These are phyloP conservation scores for Penicillium bialowiezense DNA, from an alignment of 495 filamentous ascomycete species.

Conservation along the genomic window DNA sequence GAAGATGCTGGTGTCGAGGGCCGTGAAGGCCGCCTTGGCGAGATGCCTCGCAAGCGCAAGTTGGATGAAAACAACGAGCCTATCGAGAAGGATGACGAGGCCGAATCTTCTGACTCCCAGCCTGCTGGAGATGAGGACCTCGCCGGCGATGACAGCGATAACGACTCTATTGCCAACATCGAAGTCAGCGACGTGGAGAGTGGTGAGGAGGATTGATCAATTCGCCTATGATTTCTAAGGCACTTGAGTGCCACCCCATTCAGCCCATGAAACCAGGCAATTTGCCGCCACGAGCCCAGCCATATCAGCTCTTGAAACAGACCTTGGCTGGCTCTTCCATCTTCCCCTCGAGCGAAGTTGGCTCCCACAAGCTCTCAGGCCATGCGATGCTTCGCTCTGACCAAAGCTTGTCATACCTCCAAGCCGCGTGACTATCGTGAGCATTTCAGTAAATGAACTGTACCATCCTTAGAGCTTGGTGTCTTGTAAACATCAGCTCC, in stretches of 20 bases:
- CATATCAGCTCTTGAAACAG: slow-evolving; percentile 12
- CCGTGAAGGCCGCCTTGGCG: slow-evolving; percentile 58
- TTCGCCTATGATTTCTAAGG: background rate
- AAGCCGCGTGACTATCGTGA: slow-evolving; percentile 1
- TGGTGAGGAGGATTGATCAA: slow-evolving; percentile 39
- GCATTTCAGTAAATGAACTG: slow-evolving; percentile 1
- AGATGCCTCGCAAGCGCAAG: slow-evolving; percentile 59
- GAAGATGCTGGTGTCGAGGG: slow-evolving; percentile 53
- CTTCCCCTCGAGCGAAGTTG: background rate
- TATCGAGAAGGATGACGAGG: slow-evolving; percentile 26
- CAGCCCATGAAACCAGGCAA: background rate
- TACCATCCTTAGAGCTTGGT: background rate
- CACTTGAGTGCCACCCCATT: slow-evolving; percentile 5
- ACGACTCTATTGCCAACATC: slow-evolving; percentile 44
- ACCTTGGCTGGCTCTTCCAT: background rate
- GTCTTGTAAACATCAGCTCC: background rate
- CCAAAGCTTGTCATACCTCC: background rate
- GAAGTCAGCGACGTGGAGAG: slow-evolving; percentile 45
- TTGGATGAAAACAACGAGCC: slow-evolving; percentile 35
- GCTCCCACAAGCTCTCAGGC: background rate
- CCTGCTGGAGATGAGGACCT: slow-evolving; percentile 34
- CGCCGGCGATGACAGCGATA: slow-evolving; percentile 34
- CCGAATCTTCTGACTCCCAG: slow-evolving; percentile 21
- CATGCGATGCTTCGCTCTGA: background rate
- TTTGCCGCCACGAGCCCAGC: background rate